These are phyloP conservation scores for Omphalotus guepiniiformis DNA, from an alignment of 768 basidiomycete genomes.

Conservation along the genomic window DNA sequence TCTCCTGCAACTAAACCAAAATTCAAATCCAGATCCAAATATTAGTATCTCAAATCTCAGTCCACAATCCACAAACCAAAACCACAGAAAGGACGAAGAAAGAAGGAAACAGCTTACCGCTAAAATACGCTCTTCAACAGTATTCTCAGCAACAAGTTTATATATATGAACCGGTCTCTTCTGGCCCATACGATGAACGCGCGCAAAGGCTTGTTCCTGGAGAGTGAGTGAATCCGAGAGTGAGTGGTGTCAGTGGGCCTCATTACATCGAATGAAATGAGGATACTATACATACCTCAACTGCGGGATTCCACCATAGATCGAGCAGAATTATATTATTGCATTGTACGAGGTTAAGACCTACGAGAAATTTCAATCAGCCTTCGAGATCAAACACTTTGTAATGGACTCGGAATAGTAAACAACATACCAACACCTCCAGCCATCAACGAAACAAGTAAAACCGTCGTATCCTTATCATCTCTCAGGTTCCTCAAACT, in stretches of 20 bases:
- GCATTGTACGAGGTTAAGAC: conserved; percentile 88
- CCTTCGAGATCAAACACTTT: conserved; percentile 1
- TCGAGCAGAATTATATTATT: conserved; percentile 94
- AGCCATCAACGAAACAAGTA: conserved; percentile 95
- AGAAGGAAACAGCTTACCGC: conserved; percentile 32
- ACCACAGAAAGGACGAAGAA: not conserved
- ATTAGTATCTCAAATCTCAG: no score
- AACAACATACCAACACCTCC: conserved; percentile 70
- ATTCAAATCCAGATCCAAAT: no score
- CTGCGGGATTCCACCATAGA: conserved; percentile 92
- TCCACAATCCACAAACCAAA: no score
- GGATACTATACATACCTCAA: conserved; percentile 47
- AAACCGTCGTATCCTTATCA: conserved; percentile 57
- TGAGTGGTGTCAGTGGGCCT: no score
- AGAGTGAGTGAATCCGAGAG: not conserved
- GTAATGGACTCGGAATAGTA: not conserved
- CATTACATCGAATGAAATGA: conserved; percentile 3
- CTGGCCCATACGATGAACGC: conserved; percentile 89
- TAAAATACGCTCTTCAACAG: conserved; percentile 86
- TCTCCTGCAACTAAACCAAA: no score
- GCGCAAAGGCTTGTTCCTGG: conserved; percentile 91
- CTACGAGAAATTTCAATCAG: conserved; percentile 31
- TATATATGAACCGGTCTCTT: conserved; percentile 81
- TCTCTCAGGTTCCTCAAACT: conserved; percentile 70
- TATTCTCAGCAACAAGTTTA: conserved; percentile 82